Conservation (phyloP, 2,329 filamentous ascomycete species). For the Colletotrichum chrysophilum region DNA sequence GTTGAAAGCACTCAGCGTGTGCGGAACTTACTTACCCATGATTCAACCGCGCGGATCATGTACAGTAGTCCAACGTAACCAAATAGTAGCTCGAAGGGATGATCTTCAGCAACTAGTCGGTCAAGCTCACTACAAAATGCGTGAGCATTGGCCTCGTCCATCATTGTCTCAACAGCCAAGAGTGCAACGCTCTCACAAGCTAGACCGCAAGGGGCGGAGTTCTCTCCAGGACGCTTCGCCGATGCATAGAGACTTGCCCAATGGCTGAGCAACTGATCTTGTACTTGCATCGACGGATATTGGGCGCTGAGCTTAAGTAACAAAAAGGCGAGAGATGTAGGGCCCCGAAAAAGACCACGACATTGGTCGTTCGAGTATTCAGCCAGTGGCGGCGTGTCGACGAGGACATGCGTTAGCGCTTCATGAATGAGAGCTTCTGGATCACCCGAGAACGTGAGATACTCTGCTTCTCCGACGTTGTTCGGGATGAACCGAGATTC, state of each 20-base stretch:
- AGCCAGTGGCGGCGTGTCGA: slow-evolving; percentile 37
- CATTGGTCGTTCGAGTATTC: slow-evolving; percentile 37
- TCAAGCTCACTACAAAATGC: slow-evolving; percentile 29
- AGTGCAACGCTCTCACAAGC: slow-evolving; percentile 51
- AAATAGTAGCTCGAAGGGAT: slow-evolving; percentile 66
- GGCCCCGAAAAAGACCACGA: slow-evolving; percentile 57
- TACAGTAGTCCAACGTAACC: slow-evolving; percentile 73
- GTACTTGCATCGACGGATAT: slow-evolving; percentile 48
- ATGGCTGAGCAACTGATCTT: slow-evolving; percentile 41
- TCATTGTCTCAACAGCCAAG: slow-evolving; percentile 47
- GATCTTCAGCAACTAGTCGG: slow-evolving; percentile 36
- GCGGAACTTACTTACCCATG: slow-evolving; percentile 55
- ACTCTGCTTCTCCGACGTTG: fast-evolving
- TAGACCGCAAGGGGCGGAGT: slow-evolving; percentile 53
- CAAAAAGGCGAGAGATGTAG: slow-evolving; percentile 59
- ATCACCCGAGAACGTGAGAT: background rate
- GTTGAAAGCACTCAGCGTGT: slow-evolving; percentile 52
- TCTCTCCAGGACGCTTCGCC: slow-evolving; percentile 37
- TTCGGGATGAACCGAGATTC: background rate
- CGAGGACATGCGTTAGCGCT: slow-evolving; percentile 28
- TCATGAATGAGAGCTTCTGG: background rate
- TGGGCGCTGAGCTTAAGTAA: slow-evolving; percentile 52
- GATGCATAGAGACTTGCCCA: slow-evolving; percentile 56
- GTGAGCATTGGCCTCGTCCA: slow-evolving; percentile 42
- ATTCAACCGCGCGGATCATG: slow-evolving; percentile 66